These are phyloP conservation scores for Circinella umbellata DNA, from an alignment of 371 early-diverging fungal genomes.

Conservation along the genomic window DNA sequence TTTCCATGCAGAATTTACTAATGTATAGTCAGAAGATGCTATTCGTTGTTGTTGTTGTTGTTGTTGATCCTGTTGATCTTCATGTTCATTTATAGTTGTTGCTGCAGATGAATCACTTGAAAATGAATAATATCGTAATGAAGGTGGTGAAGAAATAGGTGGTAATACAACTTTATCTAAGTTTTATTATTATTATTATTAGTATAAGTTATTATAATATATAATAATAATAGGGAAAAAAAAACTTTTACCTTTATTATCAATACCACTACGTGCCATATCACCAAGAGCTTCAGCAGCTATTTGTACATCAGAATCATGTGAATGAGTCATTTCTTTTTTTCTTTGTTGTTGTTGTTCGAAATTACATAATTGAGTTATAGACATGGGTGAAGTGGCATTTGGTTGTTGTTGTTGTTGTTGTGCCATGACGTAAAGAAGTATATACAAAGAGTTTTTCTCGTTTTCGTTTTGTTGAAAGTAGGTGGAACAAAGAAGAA, in stretches of 20 bases:
- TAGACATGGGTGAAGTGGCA: constrained; percentile 37
- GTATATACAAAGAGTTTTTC: not conserved
- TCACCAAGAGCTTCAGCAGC: constrained; percentile 74
- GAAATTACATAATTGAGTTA: constrained; percentile 31
- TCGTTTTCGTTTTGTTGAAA: too few relatives aligned
- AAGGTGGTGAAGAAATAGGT: constrained; percentile 23
- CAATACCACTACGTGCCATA: constrained; percentile 43
- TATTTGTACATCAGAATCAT: constrained; percentile 63
- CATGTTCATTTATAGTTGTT: constrained; percentile 24
- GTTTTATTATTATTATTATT: too few relatives aligned
- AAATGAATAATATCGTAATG: constrained; percentile 22
- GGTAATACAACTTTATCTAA: constrained; percentile 30
- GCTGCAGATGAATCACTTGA: constrained; percentile 29
- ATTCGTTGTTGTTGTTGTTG: constrained; percentile 68
- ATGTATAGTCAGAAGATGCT: constrained; percentile 64
- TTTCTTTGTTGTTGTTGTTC: not conserved
- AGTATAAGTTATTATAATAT: too few relatives aligned
- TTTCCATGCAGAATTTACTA: constrained; percentile 78
- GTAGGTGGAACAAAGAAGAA: too few relatives aligned
- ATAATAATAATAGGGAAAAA: too few relatives aligned
- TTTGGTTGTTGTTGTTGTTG: not conserved
- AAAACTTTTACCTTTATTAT: not conserved
- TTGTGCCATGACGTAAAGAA: not conserved
- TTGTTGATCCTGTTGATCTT: constrained; percentile 9
- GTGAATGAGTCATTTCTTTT: not conserved